These are phyloP conservation scores for Erigeron canadensis DNA, from an alignment of 129 eudicot genomes.

Conservation along the genomic window DNA sequence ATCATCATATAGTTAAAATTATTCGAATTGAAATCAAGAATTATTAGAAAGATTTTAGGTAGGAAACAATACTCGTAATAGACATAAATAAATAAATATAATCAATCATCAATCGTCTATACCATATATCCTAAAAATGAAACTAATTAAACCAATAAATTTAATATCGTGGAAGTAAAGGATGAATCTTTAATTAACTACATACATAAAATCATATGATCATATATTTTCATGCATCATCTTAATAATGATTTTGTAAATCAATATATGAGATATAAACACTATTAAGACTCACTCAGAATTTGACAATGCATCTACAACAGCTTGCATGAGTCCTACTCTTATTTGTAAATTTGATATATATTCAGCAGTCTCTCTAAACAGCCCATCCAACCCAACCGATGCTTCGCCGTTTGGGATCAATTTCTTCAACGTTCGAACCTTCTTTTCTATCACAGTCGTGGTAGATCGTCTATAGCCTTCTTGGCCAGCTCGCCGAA, in stretches of 20 bases:
- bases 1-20: no score
- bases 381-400: constrained; percentile 58
- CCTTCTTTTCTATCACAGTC: constrained; percentile 43
- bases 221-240: constrained; percentile 9
- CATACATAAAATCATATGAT: constrained; percentile 26
- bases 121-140: constrained; percentile 3
- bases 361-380: constrained; percentile 82
- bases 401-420: constrained; percentile 41
- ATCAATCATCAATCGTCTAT: constrained; percentile 1
- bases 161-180: constrained; percentile 8
- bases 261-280: not conserved
- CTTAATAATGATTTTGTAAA: constrained; percentile 23
- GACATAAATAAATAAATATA: not conserved
- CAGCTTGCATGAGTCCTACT: constrained; percentile 72
- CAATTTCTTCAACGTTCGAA: constrained; percentile 54
- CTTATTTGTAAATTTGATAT: constrained; percentile 63
- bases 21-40: not conserved
- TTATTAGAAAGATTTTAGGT: not conserved
- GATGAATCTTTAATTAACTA: constrained; percentile 24
- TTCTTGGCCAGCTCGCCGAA: constrained; percentile 22
- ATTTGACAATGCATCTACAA: constrained; percentile 57
- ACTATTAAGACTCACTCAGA: constrained; percentile 28
- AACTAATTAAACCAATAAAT: constrained; percentile 26
- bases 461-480: constrained; percentile 27
- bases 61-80: not conserved